These are phyloP conservation scores for Adansonia rubrostipa DNA, from an alignment of 441 rosid genomes.

Conservation along the genomic window DNA sequence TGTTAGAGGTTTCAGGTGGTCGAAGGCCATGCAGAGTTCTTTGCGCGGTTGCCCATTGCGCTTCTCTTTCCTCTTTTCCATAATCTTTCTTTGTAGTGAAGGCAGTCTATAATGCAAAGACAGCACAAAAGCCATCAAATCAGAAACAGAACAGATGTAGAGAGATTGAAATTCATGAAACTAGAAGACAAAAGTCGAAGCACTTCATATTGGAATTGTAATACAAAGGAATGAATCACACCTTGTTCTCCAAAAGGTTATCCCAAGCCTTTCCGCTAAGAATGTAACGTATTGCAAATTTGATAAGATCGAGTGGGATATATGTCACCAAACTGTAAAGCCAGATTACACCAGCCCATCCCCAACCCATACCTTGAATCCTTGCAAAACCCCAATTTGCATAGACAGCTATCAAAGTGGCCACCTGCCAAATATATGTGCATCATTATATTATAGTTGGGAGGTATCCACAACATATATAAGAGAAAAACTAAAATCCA, in stretches of 20 bases:
- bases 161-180: not conserved
- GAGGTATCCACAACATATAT: not conserved
- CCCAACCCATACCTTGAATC: slow-evolving; percentile 84
- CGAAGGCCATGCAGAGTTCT: slow-evolving; percentile 95
- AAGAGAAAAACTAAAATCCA: not conserved
- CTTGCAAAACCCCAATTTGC: slow-evolving; percentile 80
- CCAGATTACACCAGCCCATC: slow-evolving; percentile 96
- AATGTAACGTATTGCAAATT: slow-evolving; percentile 67
- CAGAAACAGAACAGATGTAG: not conserved
- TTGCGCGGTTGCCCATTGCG: slow-evolving; percentile 95
- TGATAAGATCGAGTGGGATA: slow-evolving; percentile 78
- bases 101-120: slow-evolving; percentile 54
- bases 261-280: slow-evolving; percentile 91
- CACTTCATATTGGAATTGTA: not conserved
- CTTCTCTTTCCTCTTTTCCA: slow-evolving; percentile 91
- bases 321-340: slow-evolving; percentile 66
- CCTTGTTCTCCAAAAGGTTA: slow-evolving; percentile 86
- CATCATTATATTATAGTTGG: not conserved
- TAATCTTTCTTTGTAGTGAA: slow-evolving; percentile 95
- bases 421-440: slow-evolving; percentile 48
- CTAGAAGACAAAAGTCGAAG: not conserved
- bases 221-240: slow-evolving; percentile 20
- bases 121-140: not conserved
- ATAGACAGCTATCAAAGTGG: slow-evolving; percentile 78
- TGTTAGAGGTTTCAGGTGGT: slow-evolving; percentile 54